Evolutionary conservation across 1,284 basidiomycete genomes (phyloP), one percentile per base, ranked within the genome.

Genomic region (Heterobasidion parviporum): DNA sequence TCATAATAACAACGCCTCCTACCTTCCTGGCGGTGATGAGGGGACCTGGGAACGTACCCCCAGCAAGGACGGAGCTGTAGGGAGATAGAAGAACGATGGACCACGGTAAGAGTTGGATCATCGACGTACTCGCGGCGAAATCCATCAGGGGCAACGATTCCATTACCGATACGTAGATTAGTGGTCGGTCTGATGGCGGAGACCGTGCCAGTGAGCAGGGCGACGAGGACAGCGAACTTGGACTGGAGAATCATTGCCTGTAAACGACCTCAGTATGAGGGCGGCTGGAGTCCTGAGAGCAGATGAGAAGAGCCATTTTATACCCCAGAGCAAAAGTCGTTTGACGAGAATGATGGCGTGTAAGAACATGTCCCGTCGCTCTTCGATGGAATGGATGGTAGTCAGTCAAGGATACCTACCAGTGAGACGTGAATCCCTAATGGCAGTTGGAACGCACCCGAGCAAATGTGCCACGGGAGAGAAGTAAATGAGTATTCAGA

Each of bases 31-130:
- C 67, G 12, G 49, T 52, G 49, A 68, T 66, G 26, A 67, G 54
- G 8, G 65, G 67, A 8, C 67, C 68, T 5, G 68, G 68, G 59
- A 67, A 67, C 20, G 53, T 60, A 8, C 63, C 65, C 6, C 55
- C 64, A 2, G 66, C 67, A 9, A 70, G 66, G 32, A 66, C 62
- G 16, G 67, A 61, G 20, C 62, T 57, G 50, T 46, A 26, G 26
- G 26, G 26, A 33, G 60, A 62, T 43, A 56, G 44, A 20, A 15
- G 46, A 20, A 51, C 15, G 6, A 51, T 34, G 12, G 16, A 12
- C 36, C 15, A 35, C 26, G 53, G 8, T 14, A 14, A 20, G 46
- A 32, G 18, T 10, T 10, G 2, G 4, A n/a, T 8, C 3, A 36
- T 15, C 41, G n/a, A 49, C 47, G 8, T 32, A 55, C 54, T 51